Evolutionary conservation across 2,329 filamentous ascomycete species (phyloP).

Genomic region (Cercospora beticola): DNA sequence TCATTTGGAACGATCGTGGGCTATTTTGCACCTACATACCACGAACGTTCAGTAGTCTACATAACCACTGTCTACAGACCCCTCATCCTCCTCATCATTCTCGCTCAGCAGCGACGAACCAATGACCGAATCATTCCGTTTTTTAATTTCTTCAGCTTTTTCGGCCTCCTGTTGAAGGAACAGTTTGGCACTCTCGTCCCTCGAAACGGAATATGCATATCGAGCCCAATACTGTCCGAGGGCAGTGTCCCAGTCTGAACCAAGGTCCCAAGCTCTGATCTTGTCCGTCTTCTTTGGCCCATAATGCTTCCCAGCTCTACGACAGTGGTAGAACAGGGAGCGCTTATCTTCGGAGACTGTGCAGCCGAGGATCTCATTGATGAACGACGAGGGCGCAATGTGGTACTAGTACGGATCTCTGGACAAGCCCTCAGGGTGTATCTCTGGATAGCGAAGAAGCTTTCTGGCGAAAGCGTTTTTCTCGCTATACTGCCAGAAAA

Average conservation of each 20-base stretch:
- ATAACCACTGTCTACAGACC: not conserved
- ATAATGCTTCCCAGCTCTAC: not conserved
- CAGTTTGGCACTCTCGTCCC: not conserved
- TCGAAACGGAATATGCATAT: not conserved
- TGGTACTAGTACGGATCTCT: slow-evolving; percentile 7
- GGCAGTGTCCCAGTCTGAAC: slow-evolving; percentile 1
- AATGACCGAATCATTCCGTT: not conserved
- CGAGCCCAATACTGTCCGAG: not conserved
- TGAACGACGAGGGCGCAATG: slow-evolving; percentile 1
- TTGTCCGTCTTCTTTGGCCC: not conserved
- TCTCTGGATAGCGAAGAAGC: not conserved
- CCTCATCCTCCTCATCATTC: not conserved
- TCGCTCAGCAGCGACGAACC: not conserved
- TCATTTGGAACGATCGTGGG: not conserved
- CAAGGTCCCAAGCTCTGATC: not conserved
- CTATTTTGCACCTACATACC: not conserved
- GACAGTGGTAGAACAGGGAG: slow-evolving; percentile 1
- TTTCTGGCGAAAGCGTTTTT: not conserved
- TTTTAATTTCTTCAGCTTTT: not conserved
- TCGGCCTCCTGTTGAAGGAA: not conserved
- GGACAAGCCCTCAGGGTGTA: not conserved
- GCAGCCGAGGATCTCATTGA: not conserved
- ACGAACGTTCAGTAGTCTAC: not conserved
- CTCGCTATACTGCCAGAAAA: not conserved
- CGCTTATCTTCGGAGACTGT: not conserved